Evolutionary conservation across 768 basidiomycete genomes (phyloP).

Genomic region (Leucogyrophana mollusca): DNA sequence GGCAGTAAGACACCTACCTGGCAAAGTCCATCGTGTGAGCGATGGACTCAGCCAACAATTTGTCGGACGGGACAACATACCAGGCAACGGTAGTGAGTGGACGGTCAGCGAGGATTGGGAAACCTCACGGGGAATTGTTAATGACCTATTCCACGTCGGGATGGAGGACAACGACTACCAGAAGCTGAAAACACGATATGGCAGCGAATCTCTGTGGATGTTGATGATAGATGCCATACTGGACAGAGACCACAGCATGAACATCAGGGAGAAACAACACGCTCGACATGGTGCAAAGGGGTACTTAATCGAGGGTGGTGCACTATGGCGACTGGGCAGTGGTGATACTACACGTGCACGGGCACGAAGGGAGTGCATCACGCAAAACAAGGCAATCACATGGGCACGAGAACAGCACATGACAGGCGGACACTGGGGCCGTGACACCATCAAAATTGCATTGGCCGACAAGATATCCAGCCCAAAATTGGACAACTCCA

Average conservation of each 20-base stretch:
- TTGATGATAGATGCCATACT: constrained; percentile 13
- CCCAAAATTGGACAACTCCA: constrained; percentile 4
- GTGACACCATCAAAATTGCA: neutral
- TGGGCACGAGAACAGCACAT: neutral
- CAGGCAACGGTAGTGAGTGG: neutral
- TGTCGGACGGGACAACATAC: neutral
- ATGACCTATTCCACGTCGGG: constrained; percentile 14
- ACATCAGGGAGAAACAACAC: constrained; percentile 5
- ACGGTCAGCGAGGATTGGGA: constrained; percentile 1
- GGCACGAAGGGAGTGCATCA: constrained; percentile 4
- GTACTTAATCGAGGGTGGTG: constrained; percentile 20
- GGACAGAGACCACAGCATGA: constrained; percentile 10
- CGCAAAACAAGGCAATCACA: constrained; percentile 7
- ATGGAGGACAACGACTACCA: neutral
- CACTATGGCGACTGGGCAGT: constrained; percentile 19
- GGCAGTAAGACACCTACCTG: constrained; percentile 19
- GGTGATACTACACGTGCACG: constrained; percentile 7
- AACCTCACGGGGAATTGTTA: constrained; percentile 11
- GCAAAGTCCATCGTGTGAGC: constrained; percentile 16
- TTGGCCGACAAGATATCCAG: constrained; percentile 1
- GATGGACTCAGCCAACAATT: constrained; percentile 21
- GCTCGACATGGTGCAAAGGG: constrained; percentile 14
- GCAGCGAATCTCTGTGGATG: constrained; percentile 14
- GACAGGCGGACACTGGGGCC: constrained; percentile 10
- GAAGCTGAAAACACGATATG: constrained; percentile 1